Evolutionary conservation across 495 filamentous ascomycete species (phyloP), one percentile per base, ranked within the genome.

Genomic region (Penicillium chermesinum): DNA sequence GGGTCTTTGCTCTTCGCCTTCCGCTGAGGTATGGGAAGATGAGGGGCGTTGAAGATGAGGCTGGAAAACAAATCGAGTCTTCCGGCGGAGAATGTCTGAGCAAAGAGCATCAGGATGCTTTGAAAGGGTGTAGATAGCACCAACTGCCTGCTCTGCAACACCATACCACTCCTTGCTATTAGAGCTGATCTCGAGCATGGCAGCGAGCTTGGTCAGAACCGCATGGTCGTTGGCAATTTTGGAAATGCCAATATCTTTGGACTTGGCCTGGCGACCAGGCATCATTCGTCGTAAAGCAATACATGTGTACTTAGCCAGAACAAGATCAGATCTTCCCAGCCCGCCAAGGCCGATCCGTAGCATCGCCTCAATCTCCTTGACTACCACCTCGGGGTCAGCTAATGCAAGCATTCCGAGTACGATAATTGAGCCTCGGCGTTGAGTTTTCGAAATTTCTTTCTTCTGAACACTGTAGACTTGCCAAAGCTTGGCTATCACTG

Each of bases 101-200:
- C 91, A 97, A 17, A 99, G 75, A 21, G 84, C 85, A 66, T 99
- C 93, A 0, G 93, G 93, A 55, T 96, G 91, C 55, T 93, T 95
- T 1, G 91, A 87, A 16, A 99, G 70, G n/a, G 86, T 78, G 61
- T 97, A 99, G 51, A 99, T 96, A 27, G 93, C 93, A 48, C 88
- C 85, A 57, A 97, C 89, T 14, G 93, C 90, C 64, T 99, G 94
- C 58, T 99, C 93, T 13, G 94, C 91, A n/a, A 96, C 86, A 7
- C 94, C 91, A 55, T 83, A 91, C 93, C 93, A 99, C 62, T 99
- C 93, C 62, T 94, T 91, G 63, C 84, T 91, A 36, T 95, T 85
- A 0, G 88, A 88, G 13, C 82, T 76, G 8, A 95, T 78, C 49
- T 96, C 90, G 22, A 84, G 80, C 59, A 96, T 85, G 2, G 82